Conservation (phyloP, 208 protist genomes). For the Porcisia deanei region DNA sequence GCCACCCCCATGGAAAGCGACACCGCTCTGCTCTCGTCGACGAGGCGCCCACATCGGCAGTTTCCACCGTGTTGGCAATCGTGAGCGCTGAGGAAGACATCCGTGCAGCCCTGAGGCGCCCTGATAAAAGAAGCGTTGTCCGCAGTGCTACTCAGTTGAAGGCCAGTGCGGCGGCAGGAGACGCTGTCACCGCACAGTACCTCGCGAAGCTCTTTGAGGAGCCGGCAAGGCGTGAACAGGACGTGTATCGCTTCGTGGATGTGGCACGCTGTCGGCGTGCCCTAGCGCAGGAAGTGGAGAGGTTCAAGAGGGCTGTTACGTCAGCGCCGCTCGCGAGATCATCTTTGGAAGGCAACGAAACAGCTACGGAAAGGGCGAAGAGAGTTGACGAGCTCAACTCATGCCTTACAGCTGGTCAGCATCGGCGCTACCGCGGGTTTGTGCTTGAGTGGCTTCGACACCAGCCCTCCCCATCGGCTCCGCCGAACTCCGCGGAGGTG, state of each 20-base stretch:
- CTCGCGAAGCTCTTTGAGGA: conserved; percentile 39
- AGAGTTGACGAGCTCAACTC: conserved; percentile 44
- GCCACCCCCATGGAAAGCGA: conserved; percentile 16
- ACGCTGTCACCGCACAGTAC: conserved; percentile 17
- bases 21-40: conserved; percentile 1
- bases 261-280: conserved; percentile 33
- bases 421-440: conserved; percentile 49
- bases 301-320: neutral
- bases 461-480: conserved; percentile 14
- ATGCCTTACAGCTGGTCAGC: conserved; percentile 68
- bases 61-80: conserved; percentile 12
- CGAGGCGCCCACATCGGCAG: neutral
- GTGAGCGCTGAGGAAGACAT: conserved; percentile 19
- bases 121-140: neutral
- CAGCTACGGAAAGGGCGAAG: neutral
- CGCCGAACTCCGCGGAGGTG: conserved; percentile 53
- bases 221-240: conserved; percentile 39
- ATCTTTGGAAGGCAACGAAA: neutral
- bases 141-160: neutral
- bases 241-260: conserved; percentile 54
- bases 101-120: neutral
- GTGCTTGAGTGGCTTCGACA: conserved; percentile 39
- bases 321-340: neutral
- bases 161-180: neutral
- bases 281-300: conserved; percentile 20